Evolutionary conservation across 306 rosid species (phyloP), one percentile per base, ranked within the genome.

Genomic region (Cucumis hystrix): DNA sequence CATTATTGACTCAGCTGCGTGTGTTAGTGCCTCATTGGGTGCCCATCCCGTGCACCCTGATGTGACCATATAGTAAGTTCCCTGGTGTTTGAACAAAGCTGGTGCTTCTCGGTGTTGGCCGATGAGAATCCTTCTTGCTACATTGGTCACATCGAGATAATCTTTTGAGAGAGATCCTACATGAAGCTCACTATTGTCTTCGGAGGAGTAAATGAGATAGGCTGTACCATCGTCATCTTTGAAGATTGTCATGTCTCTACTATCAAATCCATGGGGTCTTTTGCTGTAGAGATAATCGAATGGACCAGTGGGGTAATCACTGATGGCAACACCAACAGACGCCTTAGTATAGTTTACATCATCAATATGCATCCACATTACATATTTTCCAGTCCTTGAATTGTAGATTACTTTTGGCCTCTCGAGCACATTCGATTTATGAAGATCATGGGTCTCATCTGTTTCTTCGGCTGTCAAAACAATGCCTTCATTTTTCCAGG

Each of bases 1-100:
- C 89, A 88, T 62, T 65, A 92, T 78, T 6, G 97, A 88, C 79
- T 91, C 99, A 2, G 99, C 87, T 25, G 99, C 99, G 69, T 96
- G 99, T 16, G 89, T 94, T 66, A 91, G 78, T 14, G 99, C 99
- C 84, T 91, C 98, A 4, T 96, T 96, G 4, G 99, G 99, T 5
- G 98, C 98, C 99, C 99, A 96, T 21, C 99, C 99, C 0, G 99
- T 87, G 85, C 99, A 96, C 68, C 98, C 99, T 8, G 99, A 96
- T 51, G 99, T 96, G 80, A 96, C 88, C 99, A 96, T 96, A 84
- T 96, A 96, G 83, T 96, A 92, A 77, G 98, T 92, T 35, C 92
- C 94, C 56, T 75, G 86, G 79, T 91, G 83, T 88, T 96, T 96
- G 90, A 96, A 92, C 67, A 96, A 14, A 30, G 97, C 98, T 0